Percentiles rank a stretch among this genome's conserved stretches.
Conservation (phyloP, 768 basidiomycete genomes). For the Trichaptum fuscoviolaceum region DNA sequence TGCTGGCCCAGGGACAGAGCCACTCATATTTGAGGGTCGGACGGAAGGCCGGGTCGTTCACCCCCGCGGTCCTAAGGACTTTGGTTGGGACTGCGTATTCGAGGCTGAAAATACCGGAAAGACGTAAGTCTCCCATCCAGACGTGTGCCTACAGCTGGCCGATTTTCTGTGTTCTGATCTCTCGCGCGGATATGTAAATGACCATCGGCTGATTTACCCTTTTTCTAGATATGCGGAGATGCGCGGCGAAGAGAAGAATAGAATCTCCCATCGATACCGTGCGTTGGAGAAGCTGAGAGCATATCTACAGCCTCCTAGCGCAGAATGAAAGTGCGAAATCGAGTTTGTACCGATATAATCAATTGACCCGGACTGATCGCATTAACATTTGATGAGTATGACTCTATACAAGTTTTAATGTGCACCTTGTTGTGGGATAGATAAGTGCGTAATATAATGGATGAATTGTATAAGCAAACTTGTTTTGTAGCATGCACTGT, state of each 20-base stretch:
- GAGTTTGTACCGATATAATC: neutral
- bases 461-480: neutral
- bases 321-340: neutral
- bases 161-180: neutral
- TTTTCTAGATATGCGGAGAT: constrained; percentile 59
- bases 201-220: neutral
- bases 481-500: neutral
- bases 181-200: neutral
- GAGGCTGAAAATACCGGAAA: constrained; percentile 68
- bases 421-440: neutral
- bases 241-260: constrained; percentile 56
- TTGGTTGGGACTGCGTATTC: constrained; percentile 92
- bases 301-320: constrained; percentile 26
- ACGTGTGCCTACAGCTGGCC: too few relatives aligned
- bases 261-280: constrained; percentile 58
- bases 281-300: constrained; percentile 54
- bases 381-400: neutral
- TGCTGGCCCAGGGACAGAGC: constrained; percentile 73
- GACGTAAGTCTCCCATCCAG: constrained; percentile 48
- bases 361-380: neutral
- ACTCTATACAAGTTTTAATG: neutral
- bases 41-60: constrained; percentile 90
- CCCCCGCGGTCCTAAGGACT: constrained; percentile 67
- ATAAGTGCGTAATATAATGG: neutral
- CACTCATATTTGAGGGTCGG: constrained; percentile 79